A percentile compares a stretch with the other conserved stretches of the same genome.
phyloP scores from a whole-genome alignment of 768 basidiomycete genomes.

The Psilocybe cyanescens region DNA sequence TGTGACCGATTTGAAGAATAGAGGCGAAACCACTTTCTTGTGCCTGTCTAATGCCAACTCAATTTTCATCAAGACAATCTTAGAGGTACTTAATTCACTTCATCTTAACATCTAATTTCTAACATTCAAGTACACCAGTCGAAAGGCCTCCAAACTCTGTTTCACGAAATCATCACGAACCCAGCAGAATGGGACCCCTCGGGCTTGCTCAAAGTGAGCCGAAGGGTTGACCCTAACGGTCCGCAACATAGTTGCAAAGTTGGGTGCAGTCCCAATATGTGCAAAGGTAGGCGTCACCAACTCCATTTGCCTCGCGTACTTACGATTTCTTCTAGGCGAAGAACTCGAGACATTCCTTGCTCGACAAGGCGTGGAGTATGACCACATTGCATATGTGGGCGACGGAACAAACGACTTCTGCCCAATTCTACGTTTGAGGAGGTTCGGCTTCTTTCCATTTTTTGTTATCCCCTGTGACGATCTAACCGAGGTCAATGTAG shows the following conservation, averaged over 20 bases:
- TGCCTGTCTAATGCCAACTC: constrained; percentile 94
- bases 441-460: constrained; percentile 41
- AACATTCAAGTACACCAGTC: constrained; percentile 46
- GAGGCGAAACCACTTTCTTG: constrained; percentile 75
- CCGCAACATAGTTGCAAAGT: constrained; percentile 84
- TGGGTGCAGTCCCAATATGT: constrained; percentile 97
- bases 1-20: constrained; percentile 75
- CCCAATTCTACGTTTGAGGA: constrained; percentile 80
- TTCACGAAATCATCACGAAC: constrained; percentile 90
- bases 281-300: constrained; percentile 70
- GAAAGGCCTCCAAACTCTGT: constrained; percentile 72
- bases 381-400: constrained; percentile 88
- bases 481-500: constrained; percentile 40
- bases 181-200: constrained; percentile 80
- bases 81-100: constrained; percentile 56
- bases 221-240: constrained; percentile 75
- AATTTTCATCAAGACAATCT: constrained; percentile 89
- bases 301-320: background rate
- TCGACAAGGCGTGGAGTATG: constrained; percentile 61
- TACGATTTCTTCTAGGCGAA: constrained; percentile 59
- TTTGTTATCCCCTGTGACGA: background rate
- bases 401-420: constrained; percentile 98
- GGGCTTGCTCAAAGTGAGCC: constrained; percentile 73
- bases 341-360: constrained; percentile 86
- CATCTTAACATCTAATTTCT: background rate